Evolutionary conservation across 176 grass and related monocot species (phyloP), one percentile per base, ranked within the genome.

Genomic region (Oryza meyeriana): DNA sequence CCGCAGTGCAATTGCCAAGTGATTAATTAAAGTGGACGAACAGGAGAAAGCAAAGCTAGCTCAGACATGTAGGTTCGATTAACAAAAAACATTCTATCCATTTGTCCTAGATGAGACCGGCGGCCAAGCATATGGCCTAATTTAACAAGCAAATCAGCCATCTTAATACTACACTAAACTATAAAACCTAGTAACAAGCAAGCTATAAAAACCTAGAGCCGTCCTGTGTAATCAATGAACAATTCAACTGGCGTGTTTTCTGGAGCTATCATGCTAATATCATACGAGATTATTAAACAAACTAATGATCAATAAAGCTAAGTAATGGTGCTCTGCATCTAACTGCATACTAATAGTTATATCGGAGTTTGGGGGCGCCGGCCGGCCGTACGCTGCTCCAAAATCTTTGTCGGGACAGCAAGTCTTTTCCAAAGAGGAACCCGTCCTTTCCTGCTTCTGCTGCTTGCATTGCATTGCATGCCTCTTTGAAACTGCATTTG

Each of bases 341-440:
- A 59, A 11, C n/a, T 58, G 52, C 7, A 22, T 0, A n/a, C 9
- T 9, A n/a, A 18, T 57, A n/a, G 69, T 5, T 5, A 11, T 79
- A 12, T 69, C 8, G 68, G 38, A 80, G 63, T 88, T 88, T 63
- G 87, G 69, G 87, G 69, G 62, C 50, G 20, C 50, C 50, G 50
- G 55, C 20, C 55, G 55, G 38, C 81, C 63, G 81, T 89, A 89
- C 63, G 69, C 63, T 85, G 69, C 76, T 28, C 61, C 62, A 40
- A 75, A 89, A 89, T 89, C 87, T 84, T 80, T 89, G 87, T 89
- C 81, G 81, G 76, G 63, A 41, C 6, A 25, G 58, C 40, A 63
- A 18, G 76, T 75, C 76, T 84, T 85, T 75, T 84, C 69, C 76
- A 74, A 79, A 74, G 61, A 65, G 48, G 17, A 80, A 75, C 81